phyloP scores from a whole-genome alignment of 2,329 filamentous ascomycete species.

The Lachnellula cervina region DNA sequence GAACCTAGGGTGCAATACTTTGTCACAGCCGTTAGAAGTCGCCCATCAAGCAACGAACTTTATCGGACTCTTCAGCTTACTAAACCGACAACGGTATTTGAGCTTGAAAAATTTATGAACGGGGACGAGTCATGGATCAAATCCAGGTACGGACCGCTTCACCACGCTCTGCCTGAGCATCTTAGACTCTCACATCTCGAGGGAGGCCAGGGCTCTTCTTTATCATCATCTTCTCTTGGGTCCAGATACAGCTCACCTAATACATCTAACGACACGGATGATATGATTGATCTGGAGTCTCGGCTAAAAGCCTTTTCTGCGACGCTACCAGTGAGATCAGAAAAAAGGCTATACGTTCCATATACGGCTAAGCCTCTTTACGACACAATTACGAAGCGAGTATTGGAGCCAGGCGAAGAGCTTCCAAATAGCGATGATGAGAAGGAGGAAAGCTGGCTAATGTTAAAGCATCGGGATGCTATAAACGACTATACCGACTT shows the following conservation, averaged over 20 bases:
- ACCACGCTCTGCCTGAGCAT: constrained; percentile 27
- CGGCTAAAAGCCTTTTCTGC: neutral
- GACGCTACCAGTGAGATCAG: neutral
- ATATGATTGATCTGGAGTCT: constrained; percentile 9
- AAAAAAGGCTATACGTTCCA: constrained; percentile 14
- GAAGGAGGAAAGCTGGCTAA: constrained; percentile 28
- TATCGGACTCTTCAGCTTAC: constrained; percentile 38
- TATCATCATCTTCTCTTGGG: constrained; percentile 21
- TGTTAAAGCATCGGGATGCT: constrained; percentile 26
- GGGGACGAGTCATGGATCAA: constrained; percentile 45
- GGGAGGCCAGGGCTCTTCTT: constrained; percentile 14
- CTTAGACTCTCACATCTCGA: constrained; percentile 2
- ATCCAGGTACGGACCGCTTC: constrained; percentile 38
- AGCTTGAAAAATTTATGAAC: constrained; percentile 40
- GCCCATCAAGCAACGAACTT: constrained; percentile 28
- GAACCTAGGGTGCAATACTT: constrained; percentile 40
- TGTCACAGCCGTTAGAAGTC: constrained; percentile 23
- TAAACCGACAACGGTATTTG: constrained; percentile 40
- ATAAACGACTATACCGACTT: constrained; percentile 29
- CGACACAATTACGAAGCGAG: constrained; percentile 25
- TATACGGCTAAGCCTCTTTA: constrained; percentile 22
- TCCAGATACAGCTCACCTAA: constrained; percentile 28
- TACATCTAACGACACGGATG: constrained; percentile 18
- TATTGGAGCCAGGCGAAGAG: constrained; percentile 24
- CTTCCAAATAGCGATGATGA: constrained; percentile 28